These are phyloP conservation scores for Fraxinus nigra DNA, from an alignment of 305 asterid genomes.

Conservation along the genomic window DNA sequence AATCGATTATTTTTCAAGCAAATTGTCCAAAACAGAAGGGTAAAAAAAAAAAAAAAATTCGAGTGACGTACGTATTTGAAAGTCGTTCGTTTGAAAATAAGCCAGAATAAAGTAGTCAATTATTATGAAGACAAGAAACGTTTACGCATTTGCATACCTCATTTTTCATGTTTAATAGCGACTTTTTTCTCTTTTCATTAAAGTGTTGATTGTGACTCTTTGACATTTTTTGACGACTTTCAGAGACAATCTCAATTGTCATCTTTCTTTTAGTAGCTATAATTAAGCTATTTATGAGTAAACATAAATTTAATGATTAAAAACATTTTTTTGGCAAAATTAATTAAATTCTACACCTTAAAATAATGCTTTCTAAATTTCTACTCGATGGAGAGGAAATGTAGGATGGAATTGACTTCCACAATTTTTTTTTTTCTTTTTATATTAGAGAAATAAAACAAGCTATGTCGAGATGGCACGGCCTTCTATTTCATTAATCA, in stretches of 20 bases:
- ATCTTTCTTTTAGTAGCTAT: background rate
- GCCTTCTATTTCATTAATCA: no score
- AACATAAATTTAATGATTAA: no score
- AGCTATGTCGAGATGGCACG: no score
- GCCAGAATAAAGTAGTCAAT: constrained; percentile 8
- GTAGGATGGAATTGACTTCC: background rate
- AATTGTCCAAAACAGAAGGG: background rate
- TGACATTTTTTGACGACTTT: background rate
- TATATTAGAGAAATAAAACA: no score
- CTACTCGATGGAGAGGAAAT: background rate
- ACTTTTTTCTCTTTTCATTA: background rate
- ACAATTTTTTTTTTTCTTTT: no score
- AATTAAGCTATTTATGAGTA: background rate
- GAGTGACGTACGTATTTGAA: background rate
- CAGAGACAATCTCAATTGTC: background rate
- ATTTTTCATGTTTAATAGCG: constrained; percentile 21
- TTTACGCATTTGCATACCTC: constrained; percentile 19
- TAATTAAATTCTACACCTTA: no score
- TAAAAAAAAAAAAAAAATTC: no score
- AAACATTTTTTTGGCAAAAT: no score
- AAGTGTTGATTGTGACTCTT: background rate
- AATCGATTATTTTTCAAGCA: background rate
- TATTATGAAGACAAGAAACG: constrained; percentile 12
- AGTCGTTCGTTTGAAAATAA: background rate
- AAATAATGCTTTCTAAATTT: background rate